Evolutionary conservation across 495 filamentous ascomycete genomes (phyloP), one percentile per base, ranked within the genome.

Genomic region (Entonaema liquescens): DNA sequence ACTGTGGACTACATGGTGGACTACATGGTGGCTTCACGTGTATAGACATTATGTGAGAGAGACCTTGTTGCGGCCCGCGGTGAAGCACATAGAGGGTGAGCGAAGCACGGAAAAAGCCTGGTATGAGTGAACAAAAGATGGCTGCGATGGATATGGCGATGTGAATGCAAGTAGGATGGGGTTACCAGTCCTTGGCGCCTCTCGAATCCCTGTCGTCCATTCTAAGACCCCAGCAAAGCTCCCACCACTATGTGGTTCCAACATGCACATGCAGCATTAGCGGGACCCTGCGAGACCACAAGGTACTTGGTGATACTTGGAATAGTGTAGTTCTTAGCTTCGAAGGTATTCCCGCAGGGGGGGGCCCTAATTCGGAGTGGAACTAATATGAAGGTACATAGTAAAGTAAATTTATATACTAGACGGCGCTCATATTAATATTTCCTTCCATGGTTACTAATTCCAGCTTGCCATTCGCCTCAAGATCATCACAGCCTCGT

Each of bases 251-350:
- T 73, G 62, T 72, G 64, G 71, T 69, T 65, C 66, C 62, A 73
- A 70, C 67, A 72, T 73, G 66, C 61, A 64, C 62, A 69, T 73
- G 72, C 65, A 70, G 52, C 56, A 12, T 53, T 71, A 62, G 65
- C 38, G 67, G 67, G 59, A 74, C 74, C 65, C 67, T 74, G 65
- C 63, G 59, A 74, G 61, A 74, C 71, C 38, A 66, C 25, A 44
- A 71, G 67, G 44, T 74, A 76, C 68, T 66, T 71, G 53, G 67
- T 69, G 71, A 76, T 76, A 76, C 74, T 68, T 76, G 67, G 59
- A 65, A 57, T 50, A 63, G 57, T 61, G 9, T 29, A 53, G 2
- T 71, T 65, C 59, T 54, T 44, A 62, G 62, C 62, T 54, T 17
- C 7, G 52, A 23, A 61, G 56, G 47, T 59, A 36, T 65, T 67